Evolutionary conservation across 305 asterid species (phyloP).

Genomic region (Ajuga reptans): DNA sequence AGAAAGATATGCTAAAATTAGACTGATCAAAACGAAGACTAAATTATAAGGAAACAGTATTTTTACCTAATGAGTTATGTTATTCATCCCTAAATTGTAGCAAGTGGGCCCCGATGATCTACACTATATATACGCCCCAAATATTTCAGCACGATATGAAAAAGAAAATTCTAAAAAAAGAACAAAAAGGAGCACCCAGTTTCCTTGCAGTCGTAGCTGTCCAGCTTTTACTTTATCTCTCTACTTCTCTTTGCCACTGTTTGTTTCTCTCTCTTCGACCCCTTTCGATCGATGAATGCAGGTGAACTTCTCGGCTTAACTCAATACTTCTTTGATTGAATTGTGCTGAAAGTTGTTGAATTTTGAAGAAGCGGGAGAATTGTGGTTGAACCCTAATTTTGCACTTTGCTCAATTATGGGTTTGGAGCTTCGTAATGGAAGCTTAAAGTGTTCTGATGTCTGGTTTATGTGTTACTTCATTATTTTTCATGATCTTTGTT

Average conservation of each 20-base stretch:
- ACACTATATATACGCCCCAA: constrained; percentile 13
- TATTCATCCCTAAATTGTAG: constrained; percentile 17
- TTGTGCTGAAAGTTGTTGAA: constrained; percentile 15
- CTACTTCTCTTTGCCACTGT: constrained; percentile 15
- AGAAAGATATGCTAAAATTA: background rate
- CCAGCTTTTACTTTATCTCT: constrained; percentile 29
- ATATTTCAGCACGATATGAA: constrained; percentile 3
- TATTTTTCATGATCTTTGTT: background rate
- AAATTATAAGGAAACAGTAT: constrained; percentile 21
- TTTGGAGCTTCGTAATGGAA: constrained; percentile 19
- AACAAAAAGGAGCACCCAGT: constrained; percentile 5
- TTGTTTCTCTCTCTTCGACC: constrained; percentile 31
- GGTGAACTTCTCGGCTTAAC: constrained; percentile 24
- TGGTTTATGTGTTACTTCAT: background rate
- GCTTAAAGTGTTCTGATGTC: constrained; percentile 16
- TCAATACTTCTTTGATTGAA: background rate
- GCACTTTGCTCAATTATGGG: constrained; percentile 26
- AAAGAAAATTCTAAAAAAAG: background rate
- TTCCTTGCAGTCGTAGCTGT: constrained; percentile 23
- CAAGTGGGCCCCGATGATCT: constrained; percentile 6
- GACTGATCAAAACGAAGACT: constrained; percentile 11
- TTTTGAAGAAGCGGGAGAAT: constrained; percentile 20
- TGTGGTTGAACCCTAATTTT: constrained; percentile 30
- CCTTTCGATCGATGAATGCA: constrained; percentile 29
- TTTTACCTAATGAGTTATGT: constrained; percentile 7